phyloP scores from a whole-genome alignment of 257 asterid species.

The Forsythia viridissima region DNA sequence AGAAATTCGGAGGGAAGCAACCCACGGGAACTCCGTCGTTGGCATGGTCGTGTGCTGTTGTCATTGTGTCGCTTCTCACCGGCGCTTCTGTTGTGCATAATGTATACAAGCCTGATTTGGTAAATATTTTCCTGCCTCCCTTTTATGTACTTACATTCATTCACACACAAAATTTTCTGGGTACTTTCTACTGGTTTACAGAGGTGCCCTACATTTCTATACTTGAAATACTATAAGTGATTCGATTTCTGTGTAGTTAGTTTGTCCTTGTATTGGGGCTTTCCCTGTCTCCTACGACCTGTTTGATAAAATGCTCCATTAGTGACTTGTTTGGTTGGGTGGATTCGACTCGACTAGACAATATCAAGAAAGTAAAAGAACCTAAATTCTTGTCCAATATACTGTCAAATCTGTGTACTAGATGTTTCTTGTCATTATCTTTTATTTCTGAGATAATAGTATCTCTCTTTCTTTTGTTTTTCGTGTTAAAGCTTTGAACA shows the following conservation, averaged over 20 bases:
- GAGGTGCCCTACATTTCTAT: background rate
- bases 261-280: background rate
- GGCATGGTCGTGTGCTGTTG: slow-evolving; percentile 73
- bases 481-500: background rate
- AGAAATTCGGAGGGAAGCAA: slow-evolving; percentile 65
- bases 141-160: background rate
- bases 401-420: background rate
- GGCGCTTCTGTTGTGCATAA: slow-evolving; percentile 84
- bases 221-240: background rate
- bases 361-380: background rate
- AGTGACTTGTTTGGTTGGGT: background rate
- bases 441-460: background rate
- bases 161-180: background rate
- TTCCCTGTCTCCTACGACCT: background rate
- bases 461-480: background rate
- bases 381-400: no score
- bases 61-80: slow-evolving; percentile 67
- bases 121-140: background rate
- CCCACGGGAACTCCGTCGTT: slow-evolving; percentile 84
- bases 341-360: background rate
- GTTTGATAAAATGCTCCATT: slow-evolving; percentile 52
- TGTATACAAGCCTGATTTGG: slow-evolving; percentile 78
- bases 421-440: background rate
- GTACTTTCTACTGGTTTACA: background rate
- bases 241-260: background rate